These are phyloP conservation scores for Phytophthora citricola DNA, from an alignment of 352 stramenopile species.

Conservation along the genomic window DNA sequence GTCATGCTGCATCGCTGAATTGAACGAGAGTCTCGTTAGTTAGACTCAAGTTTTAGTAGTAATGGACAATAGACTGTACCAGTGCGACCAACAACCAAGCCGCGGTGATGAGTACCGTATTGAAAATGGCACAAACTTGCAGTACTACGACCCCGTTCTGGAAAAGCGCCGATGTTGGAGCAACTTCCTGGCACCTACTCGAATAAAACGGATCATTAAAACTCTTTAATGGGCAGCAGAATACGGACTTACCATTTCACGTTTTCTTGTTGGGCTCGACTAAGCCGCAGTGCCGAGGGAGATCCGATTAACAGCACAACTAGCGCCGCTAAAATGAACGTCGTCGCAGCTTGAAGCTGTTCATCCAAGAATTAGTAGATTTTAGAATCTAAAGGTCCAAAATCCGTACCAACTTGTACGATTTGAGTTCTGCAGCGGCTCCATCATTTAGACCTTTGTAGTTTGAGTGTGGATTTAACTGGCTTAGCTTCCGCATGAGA, in stretches of 20 bases:
- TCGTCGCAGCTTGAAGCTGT: constrained; percentile 45
- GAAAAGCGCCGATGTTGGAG: constrained; percentile 26
- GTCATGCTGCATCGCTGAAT: constrained; percentile 36
- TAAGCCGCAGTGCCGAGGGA: constrained; percentile 52
- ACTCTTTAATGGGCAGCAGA: neutral
- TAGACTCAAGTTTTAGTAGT: neutral
- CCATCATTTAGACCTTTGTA: constrained; percentile 26
- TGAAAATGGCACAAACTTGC: constrained; percentile 41
- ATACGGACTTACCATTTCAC: constrained; percentile 40
- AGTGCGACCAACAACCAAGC: constrained; percentile 66
- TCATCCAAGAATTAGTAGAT: too few relatives aligned
- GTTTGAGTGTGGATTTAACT: constrained; percentile 14
- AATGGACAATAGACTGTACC: constrained; percentile 29
- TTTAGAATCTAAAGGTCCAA: neutral
- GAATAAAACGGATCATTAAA: neutral
- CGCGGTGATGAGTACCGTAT: constrained; percentile 48
- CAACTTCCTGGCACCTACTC: constrained; percentile 37
- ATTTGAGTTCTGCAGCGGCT: constrained; percentile 13
- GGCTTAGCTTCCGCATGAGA: constrained; percentile 51
- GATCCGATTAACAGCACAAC: constrained; percentile 51
- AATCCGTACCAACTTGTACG: constrained; percentile 31
- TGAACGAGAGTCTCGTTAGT: neutral
- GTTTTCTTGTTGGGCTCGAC: constrained; percentile 42
- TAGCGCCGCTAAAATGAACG: constrained; percentile 37
- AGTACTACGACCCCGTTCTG: constrained; percentile 33